Evolutionary conservation across 1,284 basidiomycete genomes (phyloP), one percentile per base, ranked within the genome.

Genomic region (Schizophyllum amplum): DNA sequence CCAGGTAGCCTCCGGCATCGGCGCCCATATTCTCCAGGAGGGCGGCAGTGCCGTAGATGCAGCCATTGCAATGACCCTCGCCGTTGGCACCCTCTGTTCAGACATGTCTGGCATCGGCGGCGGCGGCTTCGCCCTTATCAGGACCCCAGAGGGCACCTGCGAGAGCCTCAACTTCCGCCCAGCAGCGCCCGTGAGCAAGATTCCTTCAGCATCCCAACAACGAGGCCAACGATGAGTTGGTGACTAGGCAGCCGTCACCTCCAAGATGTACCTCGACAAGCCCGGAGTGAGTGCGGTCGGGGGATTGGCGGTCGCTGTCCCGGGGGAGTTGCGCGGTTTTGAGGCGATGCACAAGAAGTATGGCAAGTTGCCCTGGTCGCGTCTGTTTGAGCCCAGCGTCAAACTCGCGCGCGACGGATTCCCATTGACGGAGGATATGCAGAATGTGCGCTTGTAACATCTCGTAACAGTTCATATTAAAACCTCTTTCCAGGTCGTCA

Each of bases 21-120:
- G 81, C 1, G 67, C 81, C 1, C 66, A 74, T 20, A 74, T 77
- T 23, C 63, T 80, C 54, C 70, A 75, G 54, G 71, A 75, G 9
- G 79, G 80, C 20, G 83, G 83, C 5, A 79, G 76, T 24, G 83
- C 83, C 0, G 77, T 79, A 15, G 83, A 86, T 62, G 79, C 82
- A 7, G 82, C 21, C 15, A 76, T 84, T 47, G 80, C 81, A n/a
- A 71, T 74, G 20, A 73, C 76, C n/a, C 69, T 83, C 20, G 83
- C 81, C 64, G 75, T 82, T 26, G 82, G 81, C 0, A 60, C 59
- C 5, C 64, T 69, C 13, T 49, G 58, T 5, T 66, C 66, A 22
- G 68, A 64, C 42, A 64, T 69, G 52, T 66, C 64, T 5, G 67
- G 79, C 6, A 61, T 64, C 47, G 61, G 63, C 1, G 63, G 63